Conservation (phyloP, 148 eudicot genomes). For the Suaeda aralocaspica region DNA sequence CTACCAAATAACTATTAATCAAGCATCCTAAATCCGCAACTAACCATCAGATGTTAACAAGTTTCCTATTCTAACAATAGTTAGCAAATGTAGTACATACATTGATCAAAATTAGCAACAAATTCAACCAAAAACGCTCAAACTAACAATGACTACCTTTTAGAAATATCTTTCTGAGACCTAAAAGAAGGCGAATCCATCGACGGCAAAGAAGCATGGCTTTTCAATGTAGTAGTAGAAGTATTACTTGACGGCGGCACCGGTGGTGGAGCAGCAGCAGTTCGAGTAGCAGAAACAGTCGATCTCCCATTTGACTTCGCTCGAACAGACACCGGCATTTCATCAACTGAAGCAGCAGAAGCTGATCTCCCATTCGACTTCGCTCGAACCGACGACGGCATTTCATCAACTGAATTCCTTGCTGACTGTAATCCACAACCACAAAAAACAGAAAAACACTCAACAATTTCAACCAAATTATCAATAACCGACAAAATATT, state of each 20-base stretch:
- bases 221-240: slow-evolving; percentile 28
- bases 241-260: slow-evolving; percentile 23
- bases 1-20: background rate
- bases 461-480: background rate
- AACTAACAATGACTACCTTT: slow-evolving; percentile 32
- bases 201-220: slow-evolving; percentile 55
- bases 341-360: slow-evolving; percentile 8
- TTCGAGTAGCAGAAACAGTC: slow-evolving; percentile 34
- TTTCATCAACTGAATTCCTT: slow-evolving; percentile 33
- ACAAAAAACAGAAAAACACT: too few relatives aligned
- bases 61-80: background rate
- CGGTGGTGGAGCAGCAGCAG: slow-evolving; percentile 28
- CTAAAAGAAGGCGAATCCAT: slow-evolving; percentile 60
- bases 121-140: too few relatives aligned
- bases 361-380: slow-evolving; percentile 50
- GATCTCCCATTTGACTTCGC: slow-evolving; percentile 48
- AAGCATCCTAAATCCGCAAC: background rate
- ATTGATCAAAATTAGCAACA: background rate
- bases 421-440: too few relatives aligned
- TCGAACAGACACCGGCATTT: too few relatives aligned
- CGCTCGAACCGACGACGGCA: slow-evolving; percentile 35
- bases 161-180: slow-evolving; percentile 34
- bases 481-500: background rate
- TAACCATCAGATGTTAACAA: background rate
- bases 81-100: background rate